Evolutionary conservation across 441 rosid species (phyloP), one percentile per base, ranked within the genome.

Genomic region (Pelargonium citronellum): DNA sequence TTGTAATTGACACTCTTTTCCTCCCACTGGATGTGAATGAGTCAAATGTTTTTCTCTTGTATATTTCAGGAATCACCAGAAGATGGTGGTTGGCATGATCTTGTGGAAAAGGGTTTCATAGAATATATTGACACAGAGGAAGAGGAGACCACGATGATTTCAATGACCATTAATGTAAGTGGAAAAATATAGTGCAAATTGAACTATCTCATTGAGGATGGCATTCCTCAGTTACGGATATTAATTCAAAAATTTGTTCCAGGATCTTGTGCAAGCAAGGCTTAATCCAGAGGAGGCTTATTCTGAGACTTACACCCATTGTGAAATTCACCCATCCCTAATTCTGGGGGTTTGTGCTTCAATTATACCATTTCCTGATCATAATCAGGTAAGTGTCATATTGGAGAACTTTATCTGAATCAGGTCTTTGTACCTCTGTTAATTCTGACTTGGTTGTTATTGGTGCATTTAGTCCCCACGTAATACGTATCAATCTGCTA

Each of bases 141-240:
- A 86, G 99, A 95, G 75, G 99, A 95, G 80, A 95, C 98, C 9
- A 95, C 99, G 49, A 95, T 95, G 99, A 95, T 95, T 72, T 92
- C 99, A 62, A 95, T 95, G 99, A 95, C 99, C 53, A 95, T 95
- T 71, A 95, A 82, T 86, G 99, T 95, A 77, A 82, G 98, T 80
- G 37, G 64, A 53, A 22, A 12, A 55, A 17, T 67, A 41, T 58
- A 11, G 37, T 22, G 62, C 55, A 30, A 51, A 30, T n/a, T 64
- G 34, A 3, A 3, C 9, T 66, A 62, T 63, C 46, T 67, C 2
- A 27, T 49, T 71, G 22, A 57, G 53, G 37, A 69, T 41, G 63
- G 39, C 64, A 49, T 19, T 43, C 58, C 41, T 19, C 46, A 68
- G 34, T 51, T 37, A 46, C 58, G 27, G 44, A 46, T 66, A 68